Base-by-base conservation (phyloP, 140 eudicot species). In the Bidens hawaiensis region DNA sequence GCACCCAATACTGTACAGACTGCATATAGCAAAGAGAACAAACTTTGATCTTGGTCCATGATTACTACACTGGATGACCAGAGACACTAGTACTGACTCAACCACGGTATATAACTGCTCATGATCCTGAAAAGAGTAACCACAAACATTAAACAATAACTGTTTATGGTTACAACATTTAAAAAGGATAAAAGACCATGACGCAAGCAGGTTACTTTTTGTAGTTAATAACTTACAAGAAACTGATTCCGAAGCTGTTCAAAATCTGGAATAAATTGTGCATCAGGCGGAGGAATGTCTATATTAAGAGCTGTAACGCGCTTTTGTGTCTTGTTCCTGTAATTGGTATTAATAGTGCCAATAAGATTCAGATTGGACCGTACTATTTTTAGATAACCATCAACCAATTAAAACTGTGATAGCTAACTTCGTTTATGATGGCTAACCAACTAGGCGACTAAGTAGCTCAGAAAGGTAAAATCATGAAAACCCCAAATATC, bases 11-110 rank as follows among this genome's bases (percentile, higher is more conserved):
- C 79, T 68, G 81, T 81, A 85, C 79, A 88, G 74, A 71, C 81
- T 75, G 51, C 85, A 73, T 15, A 88, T 60, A 33, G 94, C 87
- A 88, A 85, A 88, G n/a, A 85, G 85, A 67, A 85, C 68, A 65
- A 88, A 85, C 62, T 85, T 87, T 46, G 88, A 88, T 52, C 90
- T 73, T 33, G 90, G 96, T 67, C 86, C 84, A 71, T 88, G 96
- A 62, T 65, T 61, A 61, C 90, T 82, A 60, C 90, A 88, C 72
- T 88, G 90, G 67, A 88, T 78, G 59, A 88, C 82, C 50, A 85
- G 77, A 72, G 96, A 75, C 17, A 82, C 82, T 12, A 88, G 80
- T 56, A 85, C 85, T 21, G 94, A 82, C 71, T 88, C 94, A 38
- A 91, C 81, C 62, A 78, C 94, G 24, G 76, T 64, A 30, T 87